These are phyloP conservation scores for Podospora comata DNA, from an alignment of 495 filamentous ascomycete genomes.

Conservation along the genomic window DNA sequence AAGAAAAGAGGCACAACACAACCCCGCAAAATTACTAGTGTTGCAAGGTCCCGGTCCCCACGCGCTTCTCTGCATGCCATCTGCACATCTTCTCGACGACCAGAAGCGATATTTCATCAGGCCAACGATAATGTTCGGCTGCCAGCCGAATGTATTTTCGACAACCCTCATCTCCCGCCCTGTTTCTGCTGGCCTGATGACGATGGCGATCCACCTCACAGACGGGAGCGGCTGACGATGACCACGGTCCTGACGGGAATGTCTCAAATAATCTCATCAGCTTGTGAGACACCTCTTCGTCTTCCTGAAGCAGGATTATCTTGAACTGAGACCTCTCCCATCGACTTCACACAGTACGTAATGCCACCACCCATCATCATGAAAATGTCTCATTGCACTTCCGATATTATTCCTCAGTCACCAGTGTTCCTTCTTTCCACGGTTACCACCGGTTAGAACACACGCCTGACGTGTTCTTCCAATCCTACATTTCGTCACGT, in stretches of 20 bases:
- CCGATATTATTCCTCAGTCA: background rate
- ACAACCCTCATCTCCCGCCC: background rate
- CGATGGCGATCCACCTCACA: background rate
- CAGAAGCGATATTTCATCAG: background rate
- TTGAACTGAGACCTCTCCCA: background rate
- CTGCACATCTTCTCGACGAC: background rate
- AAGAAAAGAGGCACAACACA: background rate
- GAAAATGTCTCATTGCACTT: background rate
- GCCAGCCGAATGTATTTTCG: background rate
- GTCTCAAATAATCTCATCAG: background rate
- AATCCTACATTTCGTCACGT: slow-evolving; percentile 7
- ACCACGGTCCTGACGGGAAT: background rate
- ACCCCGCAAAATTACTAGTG: background rate
- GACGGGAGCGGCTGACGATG: background rate
- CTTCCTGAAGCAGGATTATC: background rate
- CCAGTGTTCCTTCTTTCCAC: background rate
- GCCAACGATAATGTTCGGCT: background rate
- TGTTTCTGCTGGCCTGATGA: background rate
- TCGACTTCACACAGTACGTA: background rate
- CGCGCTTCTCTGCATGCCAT: background rate
- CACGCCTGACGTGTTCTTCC: background rate
- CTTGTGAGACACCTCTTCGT: background rate
- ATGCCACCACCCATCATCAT: background rate
- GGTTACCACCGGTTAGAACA: background rate
- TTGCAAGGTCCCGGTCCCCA: background rate